Percentiles rank a stretch among this genome's conserved stretches.
Conservation (phyloP, 768 basidiomycete genomes). For the Trametes villosa region DNA sequence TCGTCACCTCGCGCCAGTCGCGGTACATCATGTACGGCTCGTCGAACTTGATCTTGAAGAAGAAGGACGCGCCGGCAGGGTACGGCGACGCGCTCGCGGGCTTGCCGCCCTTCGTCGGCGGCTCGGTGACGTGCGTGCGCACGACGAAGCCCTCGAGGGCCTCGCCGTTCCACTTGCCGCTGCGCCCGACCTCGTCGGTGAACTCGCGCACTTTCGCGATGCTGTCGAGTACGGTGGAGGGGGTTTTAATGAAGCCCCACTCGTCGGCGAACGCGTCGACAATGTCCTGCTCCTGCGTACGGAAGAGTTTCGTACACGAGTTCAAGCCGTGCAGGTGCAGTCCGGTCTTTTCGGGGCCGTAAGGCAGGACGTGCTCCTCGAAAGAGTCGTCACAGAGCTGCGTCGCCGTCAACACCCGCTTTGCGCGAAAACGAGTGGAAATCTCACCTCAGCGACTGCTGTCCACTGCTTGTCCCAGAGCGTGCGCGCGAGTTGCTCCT, state of each 20-base stretch:
- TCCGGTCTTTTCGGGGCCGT: slow-evolving; percentile 81
- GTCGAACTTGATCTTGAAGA: slow-evolving; percentile 99
- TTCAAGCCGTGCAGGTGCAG: slow-evolving; percentile 95
- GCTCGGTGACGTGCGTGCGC: slow-evolving; percentile 64
- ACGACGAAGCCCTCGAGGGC: slow-evolving; percentile 95
- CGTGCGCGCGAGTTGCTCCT: slow-evolving; percentile 70
- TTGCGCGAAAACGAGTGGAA: neutral
- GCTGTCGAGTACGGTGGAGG: slow-evolving; percentile 57
- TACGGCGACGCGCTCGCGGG: slow-evolving; percentile 62
- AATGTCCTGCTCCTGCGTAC: slow-evolving; percentile 64
- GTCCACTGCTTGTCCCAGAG: slow-evolving; percentile 89
- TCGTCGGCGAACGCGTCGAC: slow-evolving; percentile 83
- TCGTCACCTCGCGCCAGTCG: slow-evolving; percentile 95
- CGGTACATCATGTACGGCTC: slow-evolving; percentile 99
- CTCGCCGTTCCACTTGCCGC: slow-evolving; percentile 82
- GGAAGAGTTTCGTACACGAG: slow-evolving; percentile 63
- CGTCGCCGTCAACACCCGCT: neutral
- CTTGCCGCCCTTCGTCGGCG: slow-evolving; percentile 40
- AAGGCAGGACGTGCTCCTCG: slow-evolving; percentile 93
- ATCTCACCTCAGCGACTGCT: slow-evolving; percentile 82
- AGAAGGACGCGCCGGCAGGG: slow-evolving; percentile 80
- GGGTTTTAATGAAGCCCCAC: slow-evolving; percentile 91
- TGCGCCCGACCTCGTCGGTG: slow-evolving; percentile 65
- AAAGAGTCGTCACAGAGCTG: slow-evolving; percentile 97
- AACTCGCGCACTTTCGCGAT: slow-evolving; percentile 74